A percentile compares a stretch with the other conserved stretches of the same genome.
phyloP scores from a whole-genome alignment of 768 basidiomycete species.

The Tricholoma flavovirens region DNA sequence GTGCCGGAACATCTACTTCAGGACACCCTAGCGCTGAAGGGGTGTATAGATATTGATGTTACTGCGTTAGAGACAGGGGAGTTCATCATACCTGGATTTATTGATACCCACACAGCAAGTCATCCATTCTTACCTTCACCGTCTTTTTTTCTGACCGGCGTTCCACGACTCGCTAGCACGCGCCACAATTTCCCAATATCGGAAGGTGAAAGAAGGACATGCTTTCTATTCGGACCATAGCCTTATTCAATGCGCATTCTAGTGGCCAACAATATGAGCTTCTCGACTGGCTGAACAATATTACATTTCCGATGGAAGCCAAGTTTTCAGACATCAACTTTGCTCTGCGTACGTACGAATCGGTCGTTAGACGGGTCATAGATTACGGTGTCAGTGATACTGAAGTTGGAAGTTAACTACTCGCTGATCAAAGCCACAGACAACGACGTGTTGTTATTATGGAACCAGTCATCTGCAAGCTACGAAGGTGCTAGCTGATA shows the following conservation, averaged over 20 bases:
- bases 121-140: neutral
- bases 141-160: neutral
- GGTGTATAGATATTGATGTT: conserved; percentile 38
- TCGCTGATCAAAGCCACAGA: conserved; percentile 38
- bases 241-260: neutral
- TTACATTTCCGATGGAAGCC: conserved; percentile 87
- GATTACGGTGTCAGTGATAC: conserved; percentile 55
- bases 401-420: conserved; percentile 1
- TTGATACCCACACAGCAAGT: conserved; percentile 89
- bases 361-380: conserved; percentile 67
- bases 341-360: conserved; percentile 61
- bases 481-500: conserved; percentile 76
- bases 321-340: conserved; percentile 66
- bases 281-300: conserved; percentile 77
- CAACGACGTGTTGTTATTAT: conserved; percentile 93
- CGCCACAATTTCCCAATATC: conserved; percentile 72
- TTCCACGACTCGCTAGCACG: conserved; percentile 44
- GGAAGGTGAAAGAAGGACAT: conserved; percentile 41
- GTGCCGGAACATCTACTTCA: conserved; percentile 43
- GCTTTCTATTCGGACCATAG: neutral
- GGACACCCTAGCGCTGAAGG: conserved; percentile 47
- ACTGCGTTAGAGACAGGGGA: conserved; percentile 43
- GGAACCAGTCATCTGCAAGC: conserved; percentile 76
- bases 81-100: conserved; percentile 82
- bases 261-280: conserved; percentile 85